These are phyloP conservation scores for Colletotrichum costaricense DNA, from an alignment of 2,329 filamentous ascomycete genomes.

Conservation along the genomic window DNA sequence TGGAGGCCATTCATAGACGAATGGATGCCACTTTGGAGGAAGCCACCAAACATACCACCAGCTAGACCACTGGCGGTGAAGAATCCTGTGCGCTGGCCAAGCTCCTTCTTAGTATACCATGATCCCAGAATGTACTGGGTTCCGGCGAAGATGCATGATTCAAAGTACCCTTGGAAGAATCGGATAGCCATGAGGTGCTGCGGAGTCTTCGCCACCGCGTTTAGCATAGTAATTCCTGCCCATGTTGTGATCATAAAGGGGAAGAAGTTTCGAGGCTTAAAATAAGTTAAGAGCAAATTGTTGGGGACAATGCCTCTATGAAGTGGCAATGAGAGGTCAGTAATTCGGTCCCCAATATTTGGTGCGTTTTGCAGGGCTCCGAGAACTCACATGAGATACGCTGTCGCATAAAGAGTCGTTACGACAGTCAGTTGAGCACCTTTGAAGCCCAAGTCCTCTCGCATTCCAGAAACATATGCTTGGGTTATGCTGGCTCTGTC, in stretches of 20 bases:
- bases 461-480: conserved; percentile 18
- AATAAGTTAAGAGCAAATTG: conserved; percentile 7
- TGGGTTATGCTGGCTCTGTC: conserved; percentile 17
- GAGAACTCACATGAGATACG: conserved; percentile 1
- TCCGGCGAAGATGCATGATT: conserved; percentile 53
- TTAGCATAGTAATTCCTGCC: conserved; percentile 10
- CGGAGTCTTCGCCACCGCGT: conserved; percentile 5
- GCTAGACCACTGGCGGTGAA: conserved; percentile 71
- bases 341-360: too few species aligned
- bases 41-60: conserved; percentile 69
- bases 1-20: conserved; percentile 14
- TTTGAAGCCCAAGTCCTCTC: conserved; percentile 7
- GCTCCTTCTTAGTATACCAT: conserved; percentile 71
- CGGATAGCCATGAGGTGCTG: conserved; percentile 48
- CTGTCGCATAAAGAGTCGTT: conserved; percentile 8
- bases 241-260: conserved; percentile 15
- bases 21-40: conserved; percentile 59
- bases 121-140: conserved; percentile 57
- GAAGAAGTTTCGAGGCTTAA: conserved; percentile 5
- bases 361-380: too few species aligned
- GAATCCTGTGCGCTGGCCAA: conserved; percentile 72
- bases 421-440: conserved; percentile 7
- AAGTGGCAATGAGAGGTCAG: not conserved
- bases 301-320: conserved; percentile 4
- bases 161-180: conserved; percentile 51